Percentiles rank a stretch among this genome's conserved stretches.
These are phyloP conservation scores for Peterozyma toletana DNA, from an alignment of 805 yeast species.

Conservation along the genomic window DNA sequence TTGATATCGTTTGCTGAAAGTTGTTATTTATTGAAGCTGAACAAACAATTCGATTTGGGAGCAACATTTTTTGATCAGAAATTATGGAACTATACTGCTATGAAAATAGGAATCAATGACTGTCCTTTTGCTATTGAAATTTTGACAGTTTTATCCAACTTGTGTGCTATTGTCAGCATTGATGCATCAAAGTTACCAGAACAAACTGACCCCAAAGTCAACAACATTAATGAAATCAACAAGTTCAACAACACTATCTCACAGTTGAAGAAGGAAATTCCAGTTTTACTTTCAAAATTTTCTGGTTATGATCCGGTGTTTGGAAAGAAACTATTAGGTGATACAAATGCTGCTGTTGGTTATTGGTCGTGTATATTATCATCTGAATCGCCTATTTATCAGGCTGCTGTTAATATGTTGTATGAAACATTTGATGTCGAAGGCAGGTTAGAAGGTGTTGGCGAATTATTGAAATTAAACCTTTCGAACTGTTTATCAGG, in stretches of 20 bases:
- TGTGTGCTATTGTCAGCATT: slow-evolving; percentile 6
- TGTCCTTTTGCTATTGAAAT: slow-evolving; percentile 5
- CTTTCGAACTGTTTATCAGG: slow-evolving; percentile 41
- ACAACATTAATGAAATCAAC: neutral
- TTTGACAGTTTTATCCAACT: slow-evolving; percentile 1
- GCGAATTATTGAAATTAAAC: slow-evolving; percentile 38
- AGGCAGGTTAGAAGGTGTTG: slow-evolving; percentile 75
- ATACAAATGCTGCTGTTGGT: slow-evolving; percentile 43
- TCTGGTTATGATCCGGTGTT: slow-evolving; percentile 7
- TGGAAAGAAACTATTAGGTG: slow-evolving; percentile 29
- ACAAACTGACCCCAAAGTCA: neutral
- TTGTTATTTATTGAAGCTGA: slow-evolving; percentile 21
- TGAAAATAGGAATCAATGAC: slow-evolving; percentile 1
- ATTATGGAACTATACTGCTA: slow-evolving; percentile 4
- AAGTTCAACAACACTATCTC: neutral
- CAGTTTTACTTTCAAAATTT: neutral
- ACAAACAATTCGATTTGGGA: neutral
- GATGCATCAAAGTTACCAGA: neutral
- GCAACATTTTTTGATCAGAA: neutral
- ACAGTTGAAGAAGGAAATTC: neutral
- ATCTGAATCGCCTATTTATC: slow-evolving; percentile 48
- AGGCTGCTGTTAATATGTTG: slow-evolving; percentile 62
- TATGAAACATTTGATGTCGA: slow-evolving; percentile 75
- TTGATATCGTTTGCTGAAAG: slow-evolving; percentile 33
- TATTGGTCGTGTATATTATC: slow-evolving; percentile 73